Evolutionary conservation across 1,284 basidiomycete genomes (phyloP).

Genomic region (Cutaneotrichosporon dermatis): DNA sequence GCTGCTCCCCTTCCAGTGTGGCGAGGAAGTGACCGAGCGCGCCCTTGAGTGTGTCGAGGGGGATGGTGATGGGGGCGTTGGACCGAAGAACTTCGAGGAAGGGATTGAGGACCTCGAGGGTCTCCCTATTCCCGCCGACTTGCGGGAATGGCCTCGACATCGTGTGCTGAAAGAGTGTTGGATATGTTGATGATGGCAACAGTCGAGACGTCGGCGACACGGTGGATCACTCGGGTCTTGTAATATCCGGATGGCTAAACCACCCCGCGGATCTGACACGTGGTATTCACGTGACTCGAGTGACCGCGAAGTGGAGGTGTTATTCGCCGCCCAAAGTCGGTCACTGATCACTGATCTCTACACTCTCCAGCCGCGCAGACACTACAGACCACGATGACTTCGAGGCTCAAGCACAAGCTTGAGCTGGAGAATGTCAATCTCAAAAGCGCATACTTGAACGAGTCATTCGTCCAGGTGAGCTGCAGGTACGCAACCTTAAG

Average conservation of each 20-base stretch:
- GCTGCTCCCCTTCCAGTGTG: conserved; percentile 18
- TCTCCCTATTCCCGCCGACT: conserved; percentile 4
- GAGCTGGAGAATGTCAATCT: conserved; percentile 70
- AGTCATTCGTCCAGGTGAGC: conserved; percentile 79
- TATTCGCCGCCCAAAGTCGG: neutral
- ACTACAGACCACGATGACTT: conserved; percentile 44
- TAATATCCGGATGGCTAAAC: too few relatives aligned
- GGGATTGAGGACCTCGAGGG: conserved; percentile 22
- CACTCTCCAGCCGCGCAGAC: too few relatives aligned
- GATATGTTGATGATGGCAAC: too few relatives aligned
- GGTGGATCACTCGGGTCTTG: too few relatives aligned
- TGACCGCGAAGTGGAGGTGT: too few relatives aligned
- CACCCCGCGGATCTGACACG: too few relatives aligned
- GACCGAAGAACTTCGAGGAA: conserved; percentile 28
- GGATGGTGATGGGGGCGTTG: conserved; percentile 21
- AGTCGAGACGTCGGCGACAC: too few relatives aligned
- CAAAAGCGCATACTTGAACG: conserved; percentile 71
- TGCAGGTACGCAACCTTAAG: neutral
- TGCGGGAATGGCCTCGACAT: neutral
- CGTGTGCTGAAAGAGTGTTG: neutral
- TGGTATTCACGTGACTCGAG: too few relatives aligned
- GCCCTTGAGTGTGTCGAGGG: conserved; percentile 29
- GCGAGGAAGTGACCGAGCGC: conserved; percentile 40
- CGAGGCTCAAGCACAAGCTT: conserved; percentile 59
- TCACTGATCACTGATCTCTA: neutral